Evolutionary conservation across 331 rosid species (phyloP).

Genomic region (Acacia pycnantha): DNA sequence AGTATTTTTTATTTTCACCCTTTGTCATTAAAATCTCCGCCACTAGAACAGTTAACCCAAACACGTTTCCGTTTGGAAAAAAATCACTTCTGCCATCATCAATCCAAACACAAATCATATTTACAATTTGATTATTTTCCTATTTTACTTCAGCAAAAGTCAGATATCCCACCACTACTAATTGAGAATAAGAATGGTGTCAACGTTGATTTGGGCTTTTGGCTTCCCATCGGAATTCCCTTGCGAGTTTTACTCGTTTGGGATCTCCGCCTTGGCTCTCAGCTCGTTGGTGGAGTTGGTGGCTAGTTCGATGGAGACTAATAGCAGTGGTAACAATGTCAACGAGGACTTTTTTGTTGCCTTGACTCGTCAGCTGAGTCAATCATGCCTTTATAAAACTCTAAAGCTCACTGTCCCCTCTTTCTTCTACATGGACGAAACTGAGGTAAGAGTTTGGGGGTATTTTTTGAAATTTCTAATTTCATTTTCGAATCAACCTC

Average conservation of each 20-base stretch:
- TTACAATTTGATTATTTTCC: too few relatives aligned
- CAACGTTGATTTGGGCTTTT: not conserved
- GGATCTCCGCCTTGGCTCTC: too few relatives aligned
- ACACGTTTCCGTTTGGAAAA: too few relatives aligned
- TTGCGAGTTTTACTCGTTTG: slow-evolving; percentile 58
- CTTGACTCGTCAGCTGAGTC: slow-evolving; percentile 64
- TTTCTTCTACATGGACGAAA: slow-evolving; percentile 10
- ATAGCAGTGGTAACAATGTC: slow-evolving; percentile 64
- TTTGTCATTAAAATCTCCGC: too few relatives aligned
- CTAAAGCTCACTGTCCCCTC: slow-evolving; percentile 39
- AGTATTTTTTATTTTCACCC: too few relatives aligned
- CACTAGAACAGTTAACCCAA: too few relatives aligned
- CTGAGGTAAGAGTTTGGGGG: slow-evolving; percentile 46
- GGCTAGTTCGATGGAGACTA: slow-evolving; percentile 50
- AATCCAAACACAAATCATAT: too few relatives aligned
- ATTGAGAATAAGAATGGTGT: not conserved
- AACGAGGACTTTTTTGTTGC: slow-evolving; percentile 74
- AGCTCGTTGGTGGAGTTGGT: slow-evolving; percentile 54
- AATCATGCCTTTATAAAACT: slow-evolving; percentile 45
- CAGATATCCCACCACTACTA: too few relatives aligned
- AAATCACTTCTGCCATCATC: too few relatives aligned
- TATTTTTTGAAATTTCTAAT: too few relatives aligned
- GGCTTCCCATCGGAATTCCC: slow-evolving; percentile 71
- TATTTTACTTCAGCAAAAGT: too few relatives aligned
- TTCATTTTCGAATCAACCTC: not conserved